Evolutionary conservation across 148 eudicot genomes (phyloP), one percentile per base, ranked within the genome.

Genomic region (Mesembryanthemum crystallinum): DNA sequence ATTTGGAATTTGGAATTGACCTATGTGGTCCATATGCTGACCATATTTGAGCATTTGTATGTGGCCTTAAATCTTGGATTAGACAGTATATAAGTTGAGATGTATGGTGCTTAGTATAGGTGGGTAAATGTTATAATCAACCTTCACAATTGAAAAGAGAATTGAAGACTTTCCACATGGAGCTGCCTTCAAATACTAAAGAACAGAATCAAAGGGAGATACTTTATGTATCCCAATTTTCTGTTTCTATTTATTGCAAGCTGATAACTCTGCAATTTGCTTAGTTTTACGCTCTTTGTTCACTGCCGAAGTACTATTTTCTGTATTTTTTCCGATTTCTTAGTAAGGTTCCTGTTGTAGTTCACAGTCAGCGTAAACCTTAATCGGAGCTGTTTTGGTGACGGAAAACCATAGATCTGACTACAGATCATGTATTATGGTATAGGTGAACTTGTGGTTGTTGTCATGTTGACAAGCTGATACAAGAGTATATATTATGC

Each of bases 1-100:
- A 13, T 27, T 72, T 74, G 52, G 42, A 35, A 37, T 1, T 65
- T 39, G 58, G 39, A 21, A 49, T 60, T 58, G 45, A 30, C 73
- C 47, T 73, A 64, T 65, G 80, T 82, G 81, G 89, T 64, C 89
- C 82, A 64, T 74, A 17, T 20, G 64, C n/a, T 49, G 35, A 71
- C 69, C 77, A 24, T 13, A 24, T 66, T 64, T 64, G 67, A 69
- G 75, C 70, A 58, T 60, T 43, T 72, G n/a, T 76, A 30, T 75
- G 82, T 81, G 79, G 65, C 69, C 65, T 74, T 45, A 24, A 47
- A 73, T 45, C 14, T 45, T 74, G 66, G 52, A 72, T 74, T 49
- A 74, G 67, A 52, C 59, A 57, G 25, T 42, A 67, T 42, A 73
- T 79, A 68, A 78, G 57, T 42, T 57, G 51, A 5, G 32, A 49